Evolutionary conservation across 441 rosid species (phyloP), one percentile per base, ranked within the genome.

Genomic region (Brassica hybrid): DNA sequence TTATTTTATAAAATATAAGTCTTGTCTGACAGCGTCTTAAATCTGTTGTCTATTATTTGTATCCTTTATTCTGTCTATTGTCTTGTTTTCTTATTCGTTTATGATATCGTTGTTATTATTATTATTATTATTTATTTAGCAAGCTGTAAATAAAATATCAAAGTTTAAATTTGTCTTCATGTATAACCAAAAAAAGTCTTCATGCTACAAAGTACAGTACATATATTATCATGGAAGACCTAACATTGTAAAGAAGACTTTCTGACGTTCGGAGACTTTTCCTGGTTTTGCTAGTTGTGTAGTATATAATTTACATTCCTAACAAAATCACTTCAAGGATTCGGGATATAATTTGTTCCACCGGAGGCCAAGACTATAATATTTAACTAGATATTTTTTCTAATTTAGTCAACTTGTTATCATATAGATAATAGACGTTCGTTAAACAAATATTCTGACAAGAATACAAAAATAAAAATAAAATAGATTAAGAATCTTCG

Each of bases 401-500:
- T 76, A 36, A 13, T 64, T 54, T 77, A 71, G 80, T 72, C 81
- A 72, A 66, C 64, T 72, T 78, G 73, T 78, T 72, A 63, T 67
- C 18, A 34, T 14, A 48, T 14, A 27, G 56, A 52, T 73, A 60
- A 52, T 50, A 67, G 65, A 61, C 65, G 77, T 78, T 78, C 70
- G 77, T 78, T 78, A 78, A 67, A 73, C 69, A 78, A 72, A 78
- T 60, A 23, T 36, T 61, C 25, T 67, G 81, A 78, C 69, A 61
- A 67, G 59, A 63, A n/a, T 16, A 67, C 59, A n/a, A 59, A 67
- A 67, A 71, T 43, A 61, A 16, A 4, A 78, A 78, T 72, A 48
- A 50, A 50, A 78, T 34, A 72, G n/a, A 34, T 67, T 57, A 71
- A 77, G 76, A 71, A 77, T 12, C 23, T 56, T 56, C 60, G 23